Percentiles rank a stretch among this genome's conserved stretches.
Conservation (phyloP, 306 rosid genomes). For the Glycine soja region DNA sequence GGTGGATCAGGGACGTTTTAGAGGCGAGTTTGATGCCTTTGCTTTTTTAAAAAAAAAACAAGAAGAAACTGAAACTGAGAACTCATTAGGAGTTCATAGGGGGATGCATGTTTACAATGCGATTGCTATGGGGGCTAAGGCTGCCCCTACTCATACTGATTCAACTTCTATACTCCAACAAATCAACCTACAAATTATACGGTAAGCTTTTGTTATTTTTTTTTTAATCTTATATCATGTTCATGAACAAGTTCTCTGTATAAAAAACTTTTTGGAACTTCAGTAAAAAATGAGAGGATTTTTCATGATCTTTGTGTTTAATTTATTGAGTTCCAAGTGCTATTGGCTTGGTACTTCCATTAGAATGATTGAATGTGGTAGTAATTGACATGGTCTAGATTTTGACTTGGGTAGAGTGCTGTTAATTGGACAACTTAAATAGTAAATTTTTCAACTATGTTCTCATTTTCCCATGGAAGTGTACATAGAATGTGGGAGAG, state of each 20-base stretch:
- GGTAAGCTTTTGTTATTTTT: conserved; percentile 49
- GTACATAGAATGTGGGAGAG: neutral
- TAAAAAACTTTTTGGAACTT: neutral
- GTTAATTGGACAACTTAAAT: neutral
- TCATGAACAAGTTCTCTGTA: conserved; percentile 12
- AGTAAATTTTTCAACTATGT: neutral
- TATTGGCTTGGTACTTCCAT: neutral
- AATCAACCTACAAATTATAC: conserved; percentile 50
- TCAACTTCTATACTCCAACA: conserved; percentile 58
- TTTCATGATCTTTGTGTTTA: neutral
- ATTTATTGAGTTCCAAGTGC: too few relatives aligned
- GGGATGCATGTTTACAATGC: conserved; percentile 66
- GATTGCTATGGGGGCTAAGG: conserved; percentile 60
- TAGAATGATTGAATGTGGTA: conserved; percentile 9
- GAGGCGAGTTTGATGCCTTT: conserved; percentile 12
- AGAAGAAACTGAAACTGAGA: conserved; percentile 15
- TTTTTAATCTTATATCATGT: neutral
- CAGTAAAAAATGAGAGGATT: neutral
- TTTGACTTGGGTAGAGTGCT: conserved; percentile 14
- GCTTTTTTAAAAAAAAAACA: neutral
- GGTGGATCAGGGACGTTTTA: conserved; percentile 1
- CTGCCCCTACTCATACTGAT: conserved; percentile 61
- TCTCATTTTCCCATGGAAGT: neutral
- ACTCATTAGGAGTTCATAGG: conserved; percentile 25
- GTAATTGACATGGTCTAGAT: neutral